phyloP scores from a whole-genome alignment of 73 alveolate genomes.

The Blepharisma stoltei region DNA sequence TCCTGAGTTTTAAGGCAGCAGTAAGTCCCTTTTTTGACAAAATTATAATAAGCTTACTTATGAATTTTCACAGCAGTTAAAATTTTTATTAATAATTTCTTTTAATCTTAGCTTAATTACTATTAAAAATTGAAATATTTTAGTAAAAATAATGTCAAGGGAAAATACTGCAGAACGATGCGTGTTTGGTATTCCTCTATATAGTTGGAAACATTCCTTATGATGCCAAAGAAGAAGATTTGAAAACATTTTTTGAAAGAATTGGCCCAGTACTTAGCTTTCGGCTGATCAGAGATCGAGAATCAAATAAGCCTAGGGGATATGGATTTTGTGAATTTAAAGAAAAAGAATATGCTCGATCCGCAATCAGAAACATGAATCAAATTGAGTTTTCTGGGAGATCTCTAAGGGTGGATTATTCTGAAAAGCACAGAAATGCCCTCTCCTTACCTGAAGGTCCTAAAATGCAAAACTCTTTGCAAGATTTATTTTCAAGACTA shows the following conservation, averaged over 20 bases:
- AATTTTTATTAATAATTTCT: too few species aligned
- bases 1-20: too few species aligned
- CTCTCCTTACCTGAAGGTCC: constrained; percentile 9
- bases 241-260: constrained; percentile 51
- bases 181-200: constrained; percentile 39
- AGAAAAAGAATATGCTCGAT: constrained; percentile 78
- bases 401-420: constrained; percentile 64
- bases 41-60: too few species aligned
- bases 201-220: constrained; percentile 84
- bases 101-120: too few species aligned
- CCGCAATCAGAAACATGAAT: constrained; percentile 81
- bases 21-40: too few species aligned
- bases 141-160: neutral
- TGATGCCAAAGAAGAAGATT: constrained; percentile 67
- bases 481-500: neutral
- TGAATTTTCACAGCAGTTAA: too few species aligned
- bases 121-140: too few species aligned
- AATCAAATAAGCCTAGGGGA: constrained; percentile 75
- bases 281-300: constrained; percentile 70
- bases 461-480: constrained; percentile 9
- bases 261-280: constrained; percentile 79
- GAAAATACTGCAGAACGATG: constrained; percentile 32
- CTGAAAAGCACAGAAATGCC: constrained; percentile 31
- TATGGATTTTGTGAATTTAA: constrained; percentile 86
- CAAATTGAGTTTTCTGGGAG: constrained; percentile 70